phyloP scores from a whole-genome alignment of 805 yeast genomes.

The Kodamaea restingae region DNA sequence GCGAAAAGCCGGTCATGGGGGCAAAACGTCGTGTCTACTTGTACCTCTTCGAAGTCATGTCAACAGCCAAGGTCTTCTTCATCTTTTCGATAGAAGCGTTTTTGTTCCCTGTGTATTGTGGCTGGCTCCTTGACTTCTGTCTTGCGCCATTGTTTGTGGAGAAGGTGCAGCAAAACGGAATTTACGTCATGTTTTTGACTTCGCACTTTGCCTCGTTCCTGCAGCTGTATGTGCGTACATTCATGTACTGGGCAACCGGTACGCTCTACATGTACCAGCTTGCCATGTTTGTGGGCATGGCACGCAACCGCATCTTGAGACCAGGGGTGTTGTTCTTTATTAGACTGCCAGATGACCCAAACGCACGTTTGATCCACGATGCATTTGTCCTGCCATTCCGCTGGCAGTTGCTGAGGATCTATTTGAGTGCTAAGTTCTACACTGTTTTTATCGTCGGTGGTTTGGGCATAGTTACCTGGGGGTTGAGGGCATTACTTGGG shows the following conservation, averaged over 20 bases:
- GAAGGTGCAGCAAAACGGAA: slow-evolving; percentile 1
- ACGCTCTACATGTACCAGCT: slow-evolving; percentile 83
- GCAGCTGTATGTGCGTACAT: slow-evolving; percentile 16
- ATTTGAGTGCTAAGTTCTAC: slow-evolving; percentile 70
- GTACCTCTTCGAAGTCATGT: slow-evolving; percentile 48
- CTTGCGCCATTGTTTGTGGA: slow-evolving; percentile 50
- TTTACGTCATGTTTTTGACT: slow-evolving; percentile 21
- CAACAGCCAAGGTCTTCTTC: slow-evolving; percentile 69
- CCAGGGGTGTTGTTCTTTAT: slow-evolving; percentile 90
- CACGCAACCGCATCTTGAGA: slow-evolving; percentile 66
- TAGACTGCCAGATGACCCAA: slow-evolving; percentile 92
- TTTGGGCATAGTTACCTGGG: slow-evolving; percentile 63
- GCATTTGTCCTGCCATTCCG: slow-evolving; percentile 74
- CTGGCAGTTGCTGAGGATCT: slow-evolving; percentile 69
- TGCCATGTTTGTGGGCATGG: slow-evolving; percentile 83
- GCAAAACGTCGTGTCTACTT: slow-evolving; percentile 49
- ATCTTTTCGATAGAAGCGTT: slow-evolving; percentile 76
- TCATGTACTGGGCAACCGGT: slow-evolving; percentile 62
- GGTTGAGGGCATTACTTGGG: slow-evolving; percentile 19
- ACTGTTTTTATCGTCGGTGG: slow-evolving; percentile 69
- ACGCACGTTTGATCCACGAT: slow-evolving; percentile 79
- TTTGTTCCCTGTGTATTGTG: slow-evolving; percentile 86
- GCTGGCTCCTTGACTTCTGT: slow-evolving; percentile 68
- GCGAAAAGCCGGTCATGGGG: slow-evolving; percentile 46
- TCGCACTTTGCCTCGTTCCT: slow-evolving; percentile 17